Base-by-base conservation (phyloP, 495 filamentous ascomycete genomes). In the Opeltia flavorubescens region DNA sequence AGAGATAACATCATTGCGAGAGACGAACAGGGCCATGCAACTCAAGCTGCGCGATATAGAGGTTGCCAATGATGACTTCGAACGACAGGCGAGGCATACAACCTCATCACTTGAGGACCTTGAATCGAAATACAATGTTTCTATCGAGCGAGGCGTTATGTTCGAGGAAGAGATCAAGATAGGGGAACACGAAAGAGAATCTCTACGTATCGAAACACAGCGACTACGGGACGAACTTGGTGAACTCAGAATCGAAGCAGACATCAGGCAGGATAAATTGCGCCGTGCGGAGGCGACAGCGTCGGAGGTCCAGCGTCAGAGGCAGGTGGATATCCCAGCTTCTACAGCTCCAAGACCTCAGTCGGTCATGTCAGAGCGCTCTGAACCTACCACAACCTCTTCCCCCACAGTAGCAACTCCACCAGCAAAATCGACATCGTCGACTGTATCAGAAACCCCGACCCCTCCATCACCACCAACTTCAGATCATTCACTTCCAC, bases 41-140 rank as follows among this genome's bases (percentile, higher is more conserved):
- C 68, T 94, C 36, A 83, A 74, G 60, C 63, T 98, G 42, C 79
- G 91, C 48, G 93, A 98, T 57, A 95, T 91, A 50, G 91, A 98
- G 62, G 93, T 98, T 28, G 83, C 84, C 52, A 98, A 98, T 64
- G 91, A 98, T 72, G 91, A 98, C 61, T 95, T 87, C 59, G 91
- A 98, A 65, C 80, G 89, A 48, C 88, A 96, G 64, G 88, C 89
- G 48, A 78, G 91, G 49, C 86, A 94, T 56, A 94, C 86, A 15
- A 84, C 83, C 15, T 94, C 89, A 36, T 95, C 89, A 47, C 75
- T 95, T 52, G 93, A 98, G 67, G 91, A 96, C 59, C 66, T 98
- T 60, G 91, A 96, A 63, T 89, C 84, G 45, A 98, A 96, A 60
- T 95, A 88, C 63, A 95, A 95, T 61, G 74, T 89, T 15, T 78